Evolutionary conservation across 2,329 filamentous ascomycete genomes (phyloP), one percentile per base, ranked within the genome.

Genomic region (Exophiala alcalophila): DNA sequence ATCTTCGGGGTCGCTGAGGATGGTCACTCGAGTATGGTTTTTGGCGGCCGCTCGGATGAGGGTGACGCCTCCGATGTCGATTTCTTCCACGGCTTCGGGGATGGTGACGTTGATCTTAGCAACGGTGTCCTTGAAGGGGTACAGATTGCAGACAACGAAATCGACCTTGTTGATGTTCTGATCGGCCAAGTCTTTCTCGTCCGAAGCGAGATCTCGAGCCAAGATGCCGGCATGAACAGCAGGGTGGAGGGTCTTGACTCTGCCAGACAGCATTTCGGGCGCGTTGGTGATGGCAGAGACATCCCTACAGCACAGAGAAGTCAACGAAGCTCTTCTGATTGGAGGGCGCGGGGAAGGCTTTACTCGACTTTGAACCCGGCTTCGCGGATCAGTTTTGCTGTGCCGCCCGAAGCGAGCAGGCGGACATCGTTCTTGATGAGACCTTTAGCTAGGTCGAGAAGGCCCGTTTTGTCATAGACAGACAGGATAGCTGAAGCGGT

Each of bases 61-160:
- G 26, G 92, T 98, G 38, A 98, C 92, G 59, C 92, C 92, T 55
- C 90, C 92, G 63, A 98, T 96, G 69, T 98, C 92, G 60, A 98
- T 94, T 73, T 98, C 92, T 72, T 98, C 92, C 26, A 98, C 91
- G 37, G 92, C 92, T 71, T 98, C 91, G 37, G 87, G 81, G 52
- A 98, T 86, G 49, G 91, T 97, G 60, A 98, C 92, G 61, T 95
- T 94, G 73, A 94, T 82, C 77, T 96, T 94, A 59, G 89, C 85
- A 58, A 98, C 83, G 21, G 92, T 98, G 65, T 97, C 90, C 74
- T 96, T 96, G 81, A 98, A 98, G 9, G 92, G 92, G 69, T 98
- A 97, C 42, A 98, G 78, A 72, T 98, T 98, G 83, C 92, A 97
- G 64, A 98, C 84, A 58, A 95, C 88, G 59, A 84, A 94, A 77